These are phyloP conservation scores for Mucor sp. DNA, from an alignment of 371 early-diverging fungal genomes.

Conservation along the genomic window DNA sequence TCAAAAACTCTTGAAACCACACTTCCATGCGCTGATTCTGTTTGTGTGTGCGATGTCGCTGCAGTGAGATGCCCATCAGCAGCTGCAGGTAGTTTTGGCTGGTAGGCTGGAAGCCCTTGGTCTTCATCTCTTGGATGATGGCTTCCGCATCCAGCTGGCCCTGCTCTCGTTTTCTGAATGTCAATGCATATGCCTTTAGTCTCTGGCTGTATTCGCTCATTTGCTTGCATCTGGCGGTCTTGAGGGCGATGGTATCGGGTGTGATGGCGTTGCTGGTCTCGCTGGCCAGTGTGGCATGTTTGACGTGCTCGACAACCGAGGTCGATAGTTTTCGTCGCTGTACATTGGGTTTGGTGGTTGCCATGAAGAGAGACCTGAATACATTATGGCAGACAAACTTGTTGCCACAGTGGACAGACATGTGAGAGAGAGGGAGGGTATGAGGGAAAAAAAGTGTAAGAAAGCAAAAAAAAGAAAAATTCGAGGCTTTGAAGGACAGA, in stretches of 20 bases:
- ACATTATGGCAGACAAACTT: slow-evolving; percentile 10
- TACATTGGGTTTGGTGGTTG: not conserved
- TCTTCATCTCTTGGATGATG: slow-evolving; percentile 17
- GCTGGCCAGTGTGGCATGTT: not conserved
- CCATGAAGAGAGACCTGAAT: slow-evolving; percentile 5
- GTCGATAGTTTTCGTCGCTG: not conserved
- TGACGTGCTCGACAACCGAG: not conserved
- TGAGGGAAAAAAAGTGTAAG: not conserved
- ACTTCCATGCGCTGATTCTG: slow-evolving; percentile 9
- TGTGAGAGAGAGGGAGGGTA: not conserved
- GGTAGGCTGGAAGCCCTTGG: slow-evolving; percentile 1
- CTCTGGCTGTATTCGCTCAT: slow-evolving; percentile 9
- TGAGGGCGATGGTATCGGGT: not conserved
- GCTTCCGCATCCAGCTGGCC: not conserved
- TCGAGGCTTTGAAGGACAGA: not conserved
- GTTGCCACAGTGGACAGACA: slow-evolving; percentile 7
- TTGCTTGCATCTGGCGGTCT: not conserved
- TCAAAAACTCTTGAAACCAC: slow-evolving; percentile 20
- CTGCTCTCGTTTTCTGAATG: not conserved
- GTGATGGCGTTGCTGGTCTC: not conserved
- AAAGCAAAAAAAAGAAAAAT: not conserved
- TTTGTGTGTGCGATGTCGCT: not conserved
- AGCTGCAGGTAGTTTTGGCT: slow-evolving; percentile 19
- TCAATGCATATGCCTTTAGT: slow-evolving; percentile 9
- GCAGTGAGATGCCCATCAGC: slow-evolving; percentile 2